Conservation (phyloP, 148 eudicot species). For the Amaranthus cruentus region DNA sequence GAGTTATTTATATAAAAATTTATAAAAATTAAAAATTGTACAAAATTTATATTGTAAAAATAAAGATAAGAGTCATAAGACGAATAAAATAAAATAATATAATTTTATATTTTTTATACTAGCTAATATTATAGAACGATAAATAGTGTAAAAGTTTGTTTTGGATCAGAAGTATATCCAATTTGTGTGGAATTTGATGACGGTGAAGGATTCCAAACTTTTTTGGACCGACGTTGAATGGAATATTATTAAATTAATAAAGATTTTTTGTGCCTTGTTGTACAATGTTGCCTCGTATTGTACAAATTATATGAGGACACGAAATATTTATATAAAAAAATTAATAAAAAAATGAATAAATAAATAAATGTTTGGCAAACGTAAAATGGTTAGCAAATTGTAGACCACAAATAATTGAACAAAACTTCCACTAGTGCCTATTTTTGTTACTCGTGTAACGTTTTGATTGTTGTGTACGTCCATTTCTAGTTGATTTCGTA, state of each 20-base stretch:
- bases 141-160: too few species aligned
- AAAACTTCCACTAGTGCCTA: background rate
- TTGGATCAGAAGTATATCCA: background rate
- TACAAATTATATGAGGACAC: conserved; percentile 13
- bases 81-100: too few species aligned
- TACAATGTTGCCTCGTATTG: background rate
- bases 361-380: background rate
- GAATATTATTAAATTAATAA: background rate
- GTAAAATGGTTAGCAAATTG: conserved; percentile 11
- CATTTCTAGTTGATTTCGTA: background rate
- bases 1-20: too few species aligned
- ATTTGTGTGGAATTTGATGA: conserved; percentile 1
- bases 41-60: too few species aligned
- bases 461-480: background rate
- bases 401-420: background rate
- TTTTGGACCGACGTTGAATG: conserved; percentile 6
- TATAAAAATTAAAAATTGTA: too few species aligned
- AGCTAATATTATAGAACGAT: too few species aligned
- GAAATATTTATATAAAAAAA: background rate
- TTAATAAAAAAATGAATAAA: background rate
- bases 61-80: too few species aligned
- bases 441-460: background rate
- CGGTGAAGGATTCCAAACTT: background rate
- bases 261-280: conserved; percentile 2
- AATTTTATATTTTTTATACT: too few species aligned